Conservation (phyloP, 345 rosid genomes). For the Alliaria petiolata region DNA sequence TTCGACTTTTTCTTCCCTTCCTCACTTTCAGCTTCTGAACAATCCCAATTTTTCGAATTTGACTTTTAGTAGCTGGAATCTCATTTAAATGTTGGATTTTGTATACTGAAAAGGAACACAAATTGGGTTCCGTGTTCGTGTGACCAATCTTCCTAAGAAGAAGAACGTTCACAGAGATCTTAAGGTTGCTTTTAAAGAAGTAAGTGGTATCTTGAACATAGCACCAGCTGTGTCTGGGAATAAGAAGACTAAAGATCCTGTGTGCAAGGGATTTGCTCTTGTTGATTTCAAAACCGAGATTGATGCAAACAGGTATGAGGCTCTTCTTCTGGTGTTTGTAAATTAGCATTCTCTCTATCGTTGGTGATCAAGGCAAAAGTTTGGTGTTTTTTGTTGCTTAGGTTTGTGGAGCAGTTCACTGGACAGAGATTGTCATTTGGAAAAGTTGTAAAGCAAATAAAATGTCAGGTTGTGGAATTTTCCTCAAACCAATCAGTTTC, state of each 20-base stretch:
- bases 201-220: slow-evolving; percentile 55
- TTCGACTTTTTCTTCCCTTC: not conserved
- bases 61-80: not conserved
- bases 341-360: not conserved
- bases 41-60: not conserved
- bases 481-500: slow-evolving; percentile 23
- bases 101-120: slow-evolving; percentile 37
- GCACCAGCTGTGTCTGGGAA: slow-evolving; percentile 76
- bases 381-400: slow-evolving; percentile 23
- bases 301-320: slow-evolving; percentile 64
- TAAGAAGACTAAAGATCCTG: slow-evolving; percentile 83
- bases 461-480: slow-evolving; percentile 47
- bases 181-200: slow-evolving; percentile 58
- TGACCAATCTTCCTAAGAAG: slow-evolving; percentile 82
- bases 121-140: slow-evolving; percentile 52
- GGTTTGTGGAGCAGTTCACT: slow-evolving; percentile 65
- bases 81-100: slow-evolving; percentile 4
- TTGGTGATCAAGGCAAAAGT: not conserved
- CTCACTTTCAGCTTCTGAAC: not conserved
- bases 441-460: slow-evolving; percentile 66
- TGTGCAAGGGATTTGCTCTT: slow-evolving; percentile 76
- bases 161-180: slow-evolving; percentile 86
- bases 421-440: slow-evolving; percentile 59
- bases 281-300: slow-evolving; percentile 62
- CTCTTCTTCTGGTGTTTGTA: slow-evolving; percentile 12